Base-by-base conservation (phyloP, 2,329 filamentous ascomycete genomes). In the Neonectria faginata region DNA sequence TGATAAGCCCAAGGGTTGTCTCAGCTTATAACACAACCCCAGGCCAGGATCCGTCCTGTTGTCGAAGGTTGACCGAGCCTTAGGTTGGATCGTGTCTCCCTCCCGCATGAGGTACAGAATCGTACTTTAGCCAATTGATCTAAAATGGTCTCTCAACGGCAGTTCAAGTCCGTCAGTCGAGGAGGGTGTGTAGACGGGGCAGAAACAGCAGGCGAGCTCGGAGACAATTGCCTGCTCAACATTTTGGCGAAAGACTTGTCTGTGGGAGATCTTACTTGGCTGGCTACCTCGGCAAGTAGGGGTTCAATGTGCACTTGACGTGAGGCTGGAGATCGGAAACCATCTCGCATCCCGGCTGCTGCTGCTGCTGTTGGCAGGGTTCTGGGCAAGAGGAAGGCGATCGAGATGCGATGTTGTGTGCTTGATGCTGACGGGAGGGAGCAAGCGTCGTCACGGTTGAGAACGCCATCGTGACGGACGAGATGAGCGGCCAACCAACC, bases 321-420 rank as follows among this genome's bases (percentile, higher is more conserved):
- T 20, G n/a, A 54, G 50, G 51, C 51, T 42, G 53, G 55, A 60
- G 55, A 67, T 70, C 27, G 60, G 50, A 60, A 60, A 58, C 52
- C 25, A 58, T 66, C 60, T 59, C 54, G 60, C 54, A 71, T 64
- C 51, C 51, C 48, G 31, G 50, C 57, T 52, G 39, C 51, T 65
- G 36, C 60, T 55, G 7, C 29, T 64, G 41, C 57, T 10, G 7
- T 3, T 52, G 52, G 20, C 45, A 55, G 67, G 64, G 57, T 51
- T 50, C n/a, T 51, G 47, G 65, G 60, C 64, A 60, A 64, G 45
- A 48, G 39, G n/a, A 42, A 39, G n/a, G 57, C 18, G 36, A 56
- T 51, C 25, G 61, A 39, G 51, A 60, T 48, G 41, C 25, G 56
- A 47, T 33, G 33, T 18, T 53, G 20, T 48, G 33, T 39, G 22